Evolutionary conservation across 345 rosid species (phyloP).

Genomic region (Eucalyptus globulus): DNA sequence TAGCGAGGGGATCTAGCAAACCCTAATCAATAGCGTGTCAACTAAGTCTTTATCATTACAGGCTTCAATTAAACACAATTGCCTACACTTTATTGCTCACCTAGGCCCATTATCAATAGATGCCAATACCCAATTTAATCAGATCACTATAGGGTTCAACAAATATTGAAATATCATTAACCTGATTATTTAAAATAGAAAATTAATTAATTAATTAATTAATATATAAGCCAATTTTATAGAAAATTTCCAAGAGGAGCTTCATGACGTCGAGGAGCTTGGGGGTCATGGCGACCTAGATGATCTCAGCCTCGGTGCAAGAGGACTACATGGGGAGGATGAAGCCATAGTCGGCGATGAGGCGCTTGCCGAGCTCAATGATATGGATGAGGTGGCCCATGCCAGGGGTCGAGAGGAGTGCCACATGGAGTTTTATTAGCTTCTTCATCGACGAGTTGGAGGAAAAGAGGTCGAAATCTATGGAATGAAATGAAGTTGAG

Average conservation of each 20-base stretch:
- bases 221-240: too few relatives aligned
- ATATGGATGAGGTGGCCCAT: slow-evolving; percentile 46
- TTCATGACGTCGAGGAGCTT: slow-evolving; percentile 3
- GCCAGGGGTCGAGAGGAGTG: slow-evolving; percentile 39
- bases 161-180: too few relatives aligned
- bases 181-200: too few relatives aligned
- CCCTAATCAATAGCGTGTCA: too few relatives aligned
- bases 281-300: not conserved
- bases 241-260: not conserved
- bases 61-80: too few relatives aligned
- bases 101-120: too few relatives aligned
- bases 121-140: too few relatives aligned
- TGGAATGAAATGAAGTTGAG: not conserved
- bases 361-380: slow-evolving; percentile 39
- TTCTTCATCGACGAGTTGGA: not conserved
- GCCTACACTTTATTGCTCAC: too few relatives aligned
- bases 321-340: slow-evolving; percentile 7
- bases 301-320: slow-evolving; percentile 1
- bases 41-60: too few relatives aligned
- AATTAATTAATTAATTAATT: too few relatives aligned
- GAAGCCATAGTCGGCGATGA: slow-evolving; percentile 2
- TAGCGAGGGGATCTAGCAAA: too few relatives aligned
- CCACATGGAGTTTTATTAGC: slow-evolving; percentile 11
- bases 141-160: too few relatives aligned
- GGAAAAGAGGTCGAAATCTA: not conserved